A percentile compares a stretch with the other conserved stretches of the same genome.
Evolutionary conservation across 345 rosid species (phyloP).

Genomic region (Euphorbia peplus): DNA sequence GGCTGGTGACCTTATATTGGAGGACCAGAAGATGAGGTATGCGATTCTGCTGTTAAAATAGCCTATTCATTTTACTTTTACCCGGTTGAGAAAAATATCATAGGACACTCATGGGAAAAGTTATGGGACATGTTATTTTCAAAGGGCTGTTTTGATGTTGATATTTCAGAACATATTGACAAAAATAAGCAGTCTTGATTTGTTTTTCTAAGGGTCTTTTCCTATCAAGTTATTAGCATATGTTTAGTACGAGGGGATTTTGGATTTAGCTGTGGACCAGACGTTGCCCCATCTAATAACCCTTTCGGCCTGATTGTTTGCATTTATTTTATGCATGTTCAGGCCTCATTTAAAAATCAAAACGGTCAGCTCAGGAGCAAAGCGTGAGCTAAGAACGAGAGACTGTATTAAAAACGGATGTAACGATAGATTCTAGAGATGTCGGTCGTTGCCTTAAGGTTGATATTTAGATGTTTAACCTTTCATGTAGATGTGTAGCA

Average conservation of each 20-base stretch:
- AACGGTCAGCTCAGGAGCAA: too few relatives aligned
- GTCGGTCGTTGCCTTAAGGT: too few relatives aligned
- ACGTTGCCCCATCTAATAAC: not conserved
- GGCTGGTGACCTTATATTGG: too few relatives aligned
- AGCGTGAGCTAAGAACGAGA: too few relatives aligned
- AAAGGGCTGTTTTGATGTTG: slow-evolving; percentile 11
- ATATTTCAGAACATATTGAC: slow-evolving; percentile 7
- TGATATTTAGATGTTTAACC: too few relatives aligned
- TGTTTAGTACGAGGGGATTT: not conserved
- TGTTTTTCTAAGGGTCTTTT: not conserved
- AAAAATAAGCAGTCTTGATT: not conserved
- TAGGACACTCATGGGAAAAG: slow-evolving; percentile 10
- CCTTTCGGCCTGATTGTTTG: not conserved
- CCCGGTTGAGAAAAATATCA: not conserved
- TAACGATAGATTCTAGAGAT: too few relatives aligned
- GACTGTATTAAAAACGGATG: too few relatives aligned
- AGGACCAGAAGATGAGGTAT: not conserved
- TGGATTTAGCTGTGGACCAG: not conserved
- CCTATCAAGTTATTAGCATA: not conserved
- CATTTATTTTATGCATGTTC: too few relatives aligned
- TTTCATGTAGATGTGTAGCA: too few relatives aligned
- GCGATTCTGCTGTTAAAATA: not conserved
- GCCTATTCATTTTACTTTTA: not conserved
- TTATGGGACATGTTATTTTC: slow-evolving; percentile 1
- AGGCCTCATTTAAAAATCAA: not conserved